Percentiles rank a stretch among this genome's conserved stretches.
These are phyloP conservation scores for Cicer yamashitae DNA, from an alignment of 306 rosid species.

Conservation along the genomic window DNA sequence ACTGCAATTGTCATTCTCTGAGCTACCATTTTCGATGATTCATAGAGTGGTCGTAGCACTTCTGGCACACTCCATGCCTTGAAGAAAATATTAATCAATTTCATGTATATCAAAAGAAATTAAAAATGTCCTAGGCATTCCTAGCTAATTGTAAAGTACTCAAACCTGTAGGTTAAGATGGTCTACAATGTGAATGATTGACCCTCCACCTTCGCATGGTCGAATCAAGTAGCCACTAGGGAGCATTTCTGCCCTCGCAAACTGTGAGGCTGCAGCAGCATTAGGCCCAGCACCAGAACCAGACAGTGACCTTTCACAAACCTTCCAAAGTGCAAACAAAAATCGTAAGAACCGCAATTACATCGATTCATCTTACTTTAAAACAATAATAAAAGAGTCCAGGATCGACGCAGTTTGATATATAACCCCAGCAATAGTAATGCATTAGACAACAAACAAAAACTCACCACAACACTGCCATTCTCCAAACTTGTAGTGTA, in stretches of 20 bases:
- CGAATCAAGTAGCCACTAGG: slow-evolving; percentile 99
- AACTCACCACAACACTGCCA: slow-evolving; percentile 89
- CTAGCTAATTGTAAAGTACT: slow-evolving; percentile 24
- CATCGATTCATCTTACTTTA: background rate
- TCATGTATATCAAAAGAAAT: slow-evolving; percentile 10
- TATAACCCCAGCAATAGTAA: background rate
- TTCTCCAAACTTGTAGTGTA: slow-evolving; percentile 88
- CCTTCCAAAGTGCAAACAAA: slow-evolving; percentile 52
- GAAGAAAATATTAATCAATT: slow-evolving; percentile 26
- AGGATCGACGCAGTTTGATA: slow-evolving; percentile 4
- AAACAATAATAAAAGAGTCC: slow-evolving; percentile 5
- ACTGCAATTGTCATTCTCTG: slow-evolving; percentile 95
- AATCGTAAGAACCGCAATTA: slow-evolving; percentile 6
- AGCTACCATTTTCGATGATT: slow-evolving; percentile 87
- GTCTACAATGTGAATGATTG: slow-evolving; percentile 95
- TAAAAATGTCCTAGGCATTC: background rate
- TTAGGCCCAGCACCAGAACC: slow-evolving; percentile 92
- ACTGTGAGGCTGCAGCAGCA: slow-evolving; percentile 79
- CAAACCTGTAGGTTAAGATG: slow-evolving; percentile 95
- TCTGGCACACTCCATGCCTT: slow-evolving; percentile 99
- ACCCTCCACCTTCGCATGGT: slow-evolving; percentile 99
- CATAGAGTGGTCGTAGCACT: slow-evolving; percentile 92
- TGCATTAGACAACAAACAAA: background rate
- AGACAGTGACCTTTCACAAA: slow-evolving; percentile 97
- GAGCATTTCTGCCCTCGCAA: slow-evolving; percentile 83